Evolutionary conservation across 768 basidiomycete species (phyloP).

Genomic region (Leccinum aurantiacum): DNA sequence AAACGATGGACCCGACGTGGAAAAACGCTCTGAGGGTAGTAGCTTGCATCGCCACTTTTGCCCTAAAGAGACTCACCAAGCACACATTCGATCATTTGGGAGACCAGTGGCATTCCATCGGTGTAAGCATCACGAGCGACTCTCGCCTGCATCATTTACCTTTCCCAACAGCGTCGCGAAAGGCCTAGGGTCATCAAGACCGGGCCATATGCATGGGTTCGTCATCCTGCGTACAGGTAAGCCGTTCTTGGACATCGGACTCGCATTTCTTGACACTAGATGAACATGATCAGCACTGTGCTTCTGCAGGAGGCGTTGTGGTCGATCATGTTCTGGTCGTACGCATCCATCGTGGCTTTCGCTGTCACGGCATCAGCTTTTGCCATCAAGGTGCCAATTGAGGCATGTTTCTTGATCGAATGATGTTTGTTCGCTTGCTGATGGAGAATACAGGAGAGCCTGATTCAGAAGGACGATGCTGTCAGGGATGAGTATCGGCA

Average conservation of each 20-base stretch:
- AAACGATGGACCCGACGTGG: slow-evolving; percentile 11
- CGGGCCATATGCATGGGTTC: slow-evolving; percentile 36
- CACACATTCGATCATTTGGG: slow-evolving; percentile 16
- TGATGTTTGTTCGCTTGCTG: background rate
- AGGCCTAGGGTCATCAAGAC: slow-evolving; percentile 31
- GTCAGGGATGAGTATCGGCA: slow-evolving; percentile 27
- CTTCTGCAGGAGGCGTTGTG: slow-evolving; percentile 22
- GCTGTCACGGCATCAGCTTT: slow-evolving; percentile 20
- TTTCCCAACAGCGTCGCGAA: slow-evolving; percentile 25
- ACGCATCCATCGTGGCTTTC: slow-evolving; percentile 24
- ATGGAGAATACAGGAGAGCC: slow-evolving; percentile 21
- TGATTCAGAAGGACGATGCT: slow-evolving; percentile 24
- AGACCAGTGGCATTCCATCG: slow-evolving; percentile 30
- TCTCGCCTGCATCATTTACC: background rate
- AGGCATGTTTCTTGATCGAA: slow-evolving; percentile 15
- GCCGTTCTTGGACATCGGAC: background rate
- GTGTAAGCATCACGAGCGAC: slow-evolving; percentile 7
- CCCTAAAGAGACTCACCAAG: slow-evolving; percentile 1
- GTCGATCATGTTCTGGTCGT: slow-evolving; percentile 35
- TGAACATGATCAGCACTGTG: slow-evolving; percentile 6
- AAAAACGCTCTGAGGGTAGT: slow-evolving; percentile 10
- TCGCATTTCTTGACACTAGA: background rate
- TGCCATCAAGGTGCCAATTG: slow-evolving; percentile 34
- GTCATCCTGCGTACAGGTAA: slow-evolving; percentile 34
- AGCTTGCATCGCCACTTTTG: slow-evolving; percentile 23